These are phyloP conservation scores for Capsicum pubescens DNA, from an alignment of 257 asterid species.

Conservation along the genomic window DNA sequence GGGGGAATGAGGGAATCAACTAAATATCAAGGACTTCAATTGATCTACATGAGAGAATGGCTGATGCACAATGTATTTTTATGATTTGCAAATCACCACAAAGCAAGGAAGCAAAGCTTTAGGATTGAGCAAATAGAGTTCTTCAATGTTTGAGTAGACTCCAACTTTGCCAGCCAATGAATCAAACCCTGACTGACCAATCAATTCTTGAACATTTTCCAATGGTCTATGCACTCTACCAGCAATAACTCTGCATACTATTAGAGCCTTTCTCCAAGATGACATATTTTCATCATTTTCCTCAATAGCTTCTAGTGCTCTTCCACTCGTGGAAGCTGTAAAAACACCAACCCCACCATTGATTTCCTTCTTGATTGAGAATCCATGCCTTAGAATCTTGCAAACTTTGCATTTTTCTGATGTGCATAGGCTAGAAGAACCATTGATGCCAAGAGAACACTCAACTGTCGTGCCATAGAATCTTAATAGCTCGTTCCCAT, in stretches of 20 bases:
- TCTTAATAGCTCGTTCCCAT: slow-evolving; percentile 86
- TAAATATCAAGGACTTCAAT: not conserved
- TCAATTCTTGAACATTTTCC: slow-evolving; percentile 71
- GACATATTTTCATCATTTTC: slow-evolving; percentile 28
- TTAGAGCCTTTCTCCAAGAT: slow-evolving; percentile 55
- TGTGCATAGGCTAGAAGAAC: slow-evolving; percentile 61
- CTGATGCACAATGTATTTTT: not conserved
- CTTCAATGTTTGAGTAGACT: slow-evolving; percentile 70
- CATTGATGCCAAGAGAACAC: slow-evolving; percentile 66
- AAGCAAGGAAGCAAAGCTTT: slow-evolving; percentile 96
- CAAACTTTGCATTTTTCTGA: slow-evolving; percentile 71
- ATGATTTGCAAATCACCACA: slow-evolving; percentile 73
- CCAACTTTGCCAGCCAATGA: slow-evolving; percentile 94
- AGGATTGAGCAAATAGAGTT: slow-evolving; percentile 75
- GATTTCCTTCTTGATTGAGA: slow-evolving; percentile 53
- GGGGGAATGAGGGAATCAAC: not conserved
- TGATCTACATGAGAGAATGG: slow-evolving; percentile 24
- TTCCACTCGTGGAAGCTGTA: slow-evolving; percentile 82
- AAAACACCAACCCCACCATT: slow-evolving; percentile 67
- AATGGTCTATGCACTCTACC: slow-evolving; percentile 92
- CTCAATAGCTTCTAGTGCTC: slow-evolving; percentile 71
- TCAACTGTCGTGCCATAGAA: slow-evolving; percentile 73
- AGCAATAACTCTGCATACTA: slow-evolving; percentile 92
- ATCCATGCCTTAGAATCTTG: slow-evolving; percentile 67
- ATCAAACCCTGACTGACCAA: slow-evolving; percentile 81